A percentile compares a stretch with the other conserved stretches of the same genome.
Evolutionary conservation across 176 grass and related monocot genomes (phyloP).

Genomic region (Pontederia crassipes): DNA sequence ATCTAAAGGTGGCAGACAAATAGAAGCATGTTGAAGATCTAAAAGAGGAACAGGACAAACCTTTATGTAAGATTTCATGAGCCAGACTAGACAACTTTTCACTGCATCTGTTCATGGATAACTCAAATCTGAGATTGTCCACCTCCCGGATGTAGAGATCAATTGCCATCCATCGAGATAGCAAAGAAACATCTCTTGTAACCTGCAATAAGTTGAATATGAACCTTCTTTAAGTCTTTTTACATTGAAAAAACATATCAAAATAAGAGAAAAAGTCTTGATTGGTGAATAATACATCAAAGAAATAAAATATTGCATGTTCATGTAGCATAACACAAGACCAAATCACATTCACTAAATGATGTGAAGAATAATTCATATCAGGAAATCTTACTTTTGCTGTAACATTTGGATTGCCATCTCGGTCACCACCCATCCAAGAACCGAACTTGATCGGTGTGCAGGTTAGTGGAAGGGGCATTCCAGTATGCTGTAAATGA

Average conservation of each 20-base stretch:
- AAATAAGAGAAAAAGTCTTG: not conserved
- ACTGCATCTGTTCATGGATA: slow-evolving; percentile 73
- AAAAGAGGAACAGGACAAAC: slow-evolving; percentile 16
- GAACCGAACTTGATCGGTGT: slow-evolving; percentile 97
- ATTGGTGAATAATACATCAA: too few relatives aligned
- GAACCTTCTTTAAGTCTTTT: slow-evolving; percentile 7
- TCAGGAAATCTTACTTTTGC: slow-evolving; percentile 49
- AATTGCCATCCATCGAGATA: slow-evolving; percentile 90
- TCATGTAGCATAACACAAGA: too few relatives aligned
- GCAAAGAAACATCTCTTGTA: slow-evolving; percentile 72
- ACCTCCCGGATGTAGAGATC: slow-evolving; percentile 79
- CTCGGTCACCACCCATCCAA: slow-evolving; percentile 93
- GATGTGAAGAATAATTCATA: not conserved
- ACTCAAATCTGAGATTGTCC: slow-evolving; percentile 84
- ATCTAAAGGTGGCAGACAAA: not conserved
- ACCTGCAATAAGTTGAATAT: slow-evolving; percentile 38
- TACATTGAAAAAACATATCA: not conserved
- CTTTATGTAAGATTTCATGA: slow-evolving; percentile 68
- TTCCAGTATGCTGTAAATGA: slow-evolving; percentile 61
- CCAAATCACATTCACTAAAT: too few relatives aligned
- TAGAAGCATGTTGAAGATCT: not conserved
- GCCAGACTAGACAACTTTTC: slow-evolving; percentile 57
- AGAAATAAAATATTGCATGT: not conserved
- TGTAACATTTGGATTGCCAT: slow-evolving; percentile 95
- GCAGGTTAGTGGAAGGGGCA: slow-evolving; percentile 73